Evolutionary conservation across 257 asterid genomes (phyloP).

Genomic region (Linderniella brevidens): DNA sequence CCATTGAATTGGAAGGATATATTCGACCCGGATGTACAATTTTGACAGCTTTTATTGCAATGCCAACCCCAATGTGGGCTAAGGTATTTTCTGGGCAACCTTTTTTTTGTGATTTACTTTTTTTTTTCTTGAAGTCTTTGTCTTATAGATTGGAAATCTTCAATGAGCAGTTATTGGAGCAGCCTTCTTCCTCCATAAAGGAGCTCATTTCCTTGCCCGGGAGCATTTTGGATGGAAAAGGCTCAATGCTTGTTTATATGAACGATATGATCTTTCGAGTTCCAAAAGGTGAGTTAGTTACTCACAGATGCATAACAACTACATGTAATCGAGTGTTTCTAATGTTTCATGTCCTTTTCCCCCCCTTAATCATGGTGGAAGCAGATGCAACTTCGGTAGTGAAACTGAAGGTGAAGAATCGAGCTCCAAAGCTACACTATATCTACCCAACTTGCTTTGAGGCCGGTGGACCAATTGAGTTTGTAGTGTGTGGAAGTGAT

Average conservation of each 20-base stretch:
- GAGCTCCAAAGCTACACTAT: conserved; percentile 64
- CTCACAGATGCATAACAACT: too few species aligned
- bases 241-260: conserved; percentile 29
- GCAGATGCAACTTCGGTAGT: conserved; percentile 51
- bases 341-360: neutral
- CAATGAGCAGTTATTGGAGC: conserved; percentile 50
- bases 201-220: conserved; percentile 31
- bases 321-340: too few species aligned
- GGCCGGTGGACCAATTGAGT: conserved; percentile 88
- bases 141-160: neutral
- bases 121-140: too few species aligned
- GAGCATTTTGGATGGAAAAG: conserved; percentile 30
- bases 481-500: conserved; percentile 73
- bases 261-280: conserved; percentile 31
- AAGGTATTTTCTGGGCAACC: conserved; percentile 25
- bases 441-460: conserved; percentile 69
- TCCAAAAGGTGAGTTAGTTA: conserved; percentile 15
- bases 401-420: conserved; percentile 44
- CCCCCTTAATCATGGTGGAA: conserved; percentile 12
- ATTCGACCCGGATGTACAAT: conserved; percentile 76
- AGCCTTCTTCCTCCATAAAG: conserved; percentile 41
- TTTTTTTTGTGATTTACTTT: conserved; percentile 1
- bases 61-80: conserved; percentile 48
- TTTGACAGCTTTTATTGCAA: conserved; percentile 47
- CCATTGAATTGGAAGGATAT: conserved; percentile 70